Evolutionary conservation across 805 yeast species (phyloP).

Genomic region (Dipodascus albidus): DNA sequence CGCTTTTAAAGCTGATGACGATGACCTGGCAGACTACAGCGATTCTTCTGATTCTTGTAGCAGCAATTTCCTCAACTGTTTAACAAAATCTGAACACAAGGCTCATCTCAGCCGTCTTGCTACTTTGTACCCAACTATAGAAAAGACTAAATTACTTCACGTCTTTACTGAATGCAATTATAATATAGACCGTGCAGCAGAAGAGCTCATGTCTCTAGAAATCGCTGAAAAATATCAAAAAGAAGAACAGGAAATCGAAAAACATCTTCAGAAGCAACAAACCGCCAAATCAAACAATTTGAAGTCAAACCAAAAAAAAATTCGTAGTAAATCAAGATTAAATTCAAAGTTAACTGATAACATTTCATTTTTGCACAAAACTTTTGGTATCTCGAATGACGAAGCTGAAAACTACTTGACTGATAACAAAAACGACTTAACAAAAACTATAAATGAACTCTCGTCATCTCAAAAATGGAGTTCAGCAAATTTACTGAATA

Average conservation of each 20-base stretch:
- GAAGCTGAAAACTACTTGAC: background rate
- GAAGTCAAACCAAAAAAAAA: background rate
- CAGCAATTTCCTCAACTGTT: no score
- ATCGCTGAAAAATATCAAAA: background rate
- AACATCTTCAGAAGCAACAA: background rate
- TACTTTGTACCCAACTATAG: background rate
- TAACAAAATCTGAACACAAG: no score
- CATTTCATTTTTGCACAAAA: background rate
- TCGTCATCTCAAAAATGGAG: background rate
- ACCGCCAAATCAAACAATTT: background rate
- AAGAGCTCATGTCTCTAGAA: background rate
- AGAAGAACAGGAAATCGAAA: background rate
- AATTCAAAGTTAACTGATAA: background rate
- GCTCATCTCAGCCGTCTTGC: background rate
- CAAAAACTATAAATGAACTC: background rate
- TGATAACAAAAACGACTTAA: background rate
- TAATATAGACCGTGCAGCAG: background rate
- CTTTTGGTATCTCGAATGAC: background rate
- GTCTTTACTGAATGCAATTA: background rate
- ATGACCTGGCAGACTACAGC: background rate
- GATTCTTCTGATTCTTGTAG: no score
- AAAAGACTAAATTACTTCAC: background rate
- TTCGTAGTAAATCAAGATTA: background rate
- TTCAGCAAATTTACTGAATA: background rate
- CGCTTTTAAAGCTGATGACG: background rate